Evolutionary conservation across 306 rosid genomes (phyloP).

Genomic region (Trifolium repens): DNA sequence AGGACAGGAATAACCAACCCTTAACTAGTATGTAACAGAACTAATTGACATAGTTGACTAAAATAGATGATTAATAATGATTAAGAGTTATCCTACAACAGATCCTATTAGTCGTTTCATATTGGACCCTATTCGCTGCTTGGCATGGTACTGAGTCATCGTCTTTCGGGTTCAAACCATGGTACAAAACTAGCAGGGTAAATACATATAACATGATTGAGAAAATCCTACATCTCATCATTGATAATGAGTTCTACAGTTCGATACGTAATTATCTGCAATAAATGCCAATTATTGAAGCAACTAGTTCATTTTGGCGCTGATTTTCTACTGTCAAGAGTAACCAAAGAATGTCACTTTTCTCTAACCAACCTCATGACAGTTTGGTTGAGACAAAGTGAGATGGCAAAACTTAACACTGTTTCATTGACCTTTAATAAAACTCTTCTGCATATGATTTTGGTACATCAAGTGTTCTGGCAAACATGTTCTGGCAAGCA

Average conservation of each 20-base stretch:
- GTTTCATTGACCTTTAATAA: not conserved
- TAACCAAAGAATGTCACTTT: not conserved
- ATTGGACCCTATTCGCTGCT: not conserved
- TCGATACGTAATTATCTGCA: not conserved
- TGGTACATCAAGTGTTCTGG: not conserved
- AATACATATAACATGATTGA: slow-evolving; percentile 1
- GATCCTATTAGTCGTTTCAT: not conserved
- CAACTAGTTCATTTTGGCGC: not conserved
- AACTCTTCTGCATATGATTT: not conserved
- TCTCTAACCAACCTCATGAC: not conserved
- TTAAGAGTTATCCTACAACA: not conserved
- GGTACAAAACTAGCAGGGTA: not conserved
- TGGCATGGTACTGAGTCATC: not conserved
- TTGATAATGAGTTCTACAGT: not conserved
- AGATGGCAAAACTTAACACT: not conserved
- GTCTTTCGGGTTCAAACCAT: not conserved
- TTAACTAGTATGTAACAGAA: too few relatives aligned
- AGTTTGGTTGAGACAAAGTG: not conserved
- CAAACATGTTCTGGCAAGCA: not conserved
- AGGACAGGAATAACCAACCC: too few relatives aligned
- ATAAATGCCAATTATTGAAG: not conserved
- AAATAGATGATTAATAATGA: not conserved
- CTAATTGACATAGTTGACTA: not conserved
- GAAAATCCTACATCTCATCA: not conserved
- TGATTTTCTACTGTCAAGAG: not conserved